Base-by-base conservation (phyloP, 2,329 filamentous ascomycete species). In the Pseudogymnoascus pannorum region DNA sequence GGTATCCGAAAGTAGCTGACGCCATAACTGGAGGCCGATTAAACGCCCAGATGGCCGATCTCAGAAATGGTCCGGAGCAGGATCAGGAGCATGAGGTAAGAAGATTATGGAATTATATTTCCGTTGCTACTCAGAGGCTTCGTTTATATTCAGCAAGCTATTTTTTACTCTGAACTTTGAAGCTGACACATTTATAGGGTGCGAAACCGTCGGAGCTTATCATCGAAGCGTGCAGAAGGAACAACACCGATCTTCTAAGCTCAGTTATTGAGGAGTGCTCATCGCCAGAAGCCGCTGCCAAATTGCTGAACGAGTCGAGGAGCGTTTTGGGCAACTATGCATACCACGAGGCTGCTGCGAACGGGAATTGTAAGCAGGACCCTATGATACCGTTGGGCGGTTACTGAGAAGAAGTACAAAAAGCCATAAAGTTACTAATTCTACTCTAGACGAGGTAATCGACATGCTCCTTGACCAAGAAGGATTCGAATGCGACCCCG, bases 211-310 rank as follows among this genome's bases (percentile, higher is more conserved):
- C 87, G 74, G 93, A 97, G 78, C 84, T 90, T 71, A 84, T 97
- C 69, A 85, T 97, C 76, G 93, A 96, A 79, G 91, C 94, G 69
- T 96, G 90, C 77, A 91, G 93, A 64, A 85, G 92, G 71, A 93
- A 97, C 81, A 97, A 97, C 77, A 87, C 87, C 67, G 87, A 93
- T 60, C 85, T 97, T 64, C 85, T 97, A 61, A 77, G 83, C 68
- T 87, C 94, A 69, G 82, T 92, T 62, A 81, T 97, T 67, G 76
- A 77, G 62, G 85, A 87, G 14, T 73, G 73, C 65, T 73, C 76
- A 60, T 72, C 78, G 6, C 75, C 80, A 60, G 81, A 84, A 63
- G 81, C 89, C 69, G 85, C 91, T 64, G 86, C 92, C 33, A 74
- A 83, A 58, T 86, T 96, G 67, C 85, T 99, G 73, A 99, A 99